Conservation (phyloP, 768 basidiomycete genomes). For the Lentinula edodes region DNA sequence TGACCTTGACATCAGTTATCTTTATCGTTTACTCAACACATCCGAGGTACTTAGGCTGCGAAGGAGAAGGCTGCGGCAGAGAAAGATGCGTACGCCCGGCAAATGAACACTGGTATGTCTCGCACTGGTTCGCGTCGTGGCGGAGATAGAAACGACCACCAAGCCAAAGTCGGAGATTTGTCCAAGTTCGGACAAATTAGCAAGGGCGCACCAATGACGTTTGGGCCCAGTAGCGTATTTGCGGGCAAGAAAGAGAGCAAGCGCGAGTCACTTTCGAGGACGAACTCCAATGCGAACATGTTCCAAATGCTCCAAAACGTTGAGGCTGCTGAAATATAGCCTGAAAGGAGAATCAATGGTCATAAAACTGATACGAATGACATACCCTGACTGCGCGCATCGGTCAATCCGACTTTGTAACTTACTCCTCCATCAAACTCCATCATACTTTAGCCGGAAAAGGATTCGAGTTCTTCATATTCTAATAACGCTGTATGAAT, state of each 20-base stretch:
- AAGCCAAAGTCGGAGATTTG: conserved; percentile 75
- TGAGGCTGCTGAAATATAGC: conserved; percentile 40
- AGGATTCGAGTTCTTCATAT: too few species aligned
- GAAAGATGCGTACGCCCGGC: conserved; percentile 54
- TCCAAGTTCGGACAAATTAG: conserved; percentile 86
- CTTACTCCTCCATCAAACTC: too few species aligned
- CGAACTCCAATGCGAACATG: conserved; percentile 78
- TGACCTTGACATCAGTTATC: not conserved
- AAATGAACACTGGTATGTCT: conserved; percentile 61
- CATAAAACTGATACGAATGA: too few species aligned
- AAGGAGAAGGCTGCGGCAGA: conserved; percentile 71
- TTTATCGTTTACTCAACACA: not conserved
- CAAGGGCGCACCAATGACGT: conserved; percentile 57
- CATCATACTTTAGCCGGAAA: too few species aligned
- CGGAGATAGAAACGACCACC: conserved; percentile 53
- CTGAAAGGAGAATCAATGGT: too few species aligned
- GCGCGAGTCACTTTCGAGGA: conserved; percentile 71
- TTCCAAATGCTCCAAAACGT: conserved; percentile 75
- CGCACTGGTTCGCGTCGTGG: conserved; percentile 89
- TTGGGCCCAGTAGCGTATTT: conserved; percentile 86
- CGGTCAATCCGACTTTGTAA: too few species aligned
- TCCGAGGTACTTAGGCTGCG: conserved; percentile 53
- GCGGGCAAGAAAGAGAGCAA: conserved; percentile 57
- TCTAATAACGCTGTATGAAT: too few species aligned
- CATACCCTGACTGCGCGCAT: too few species aligned